phyloP scores from a whole-genome alignment of 805 yeast genomes.

The Starmerella potacharoeniae region DNA sequence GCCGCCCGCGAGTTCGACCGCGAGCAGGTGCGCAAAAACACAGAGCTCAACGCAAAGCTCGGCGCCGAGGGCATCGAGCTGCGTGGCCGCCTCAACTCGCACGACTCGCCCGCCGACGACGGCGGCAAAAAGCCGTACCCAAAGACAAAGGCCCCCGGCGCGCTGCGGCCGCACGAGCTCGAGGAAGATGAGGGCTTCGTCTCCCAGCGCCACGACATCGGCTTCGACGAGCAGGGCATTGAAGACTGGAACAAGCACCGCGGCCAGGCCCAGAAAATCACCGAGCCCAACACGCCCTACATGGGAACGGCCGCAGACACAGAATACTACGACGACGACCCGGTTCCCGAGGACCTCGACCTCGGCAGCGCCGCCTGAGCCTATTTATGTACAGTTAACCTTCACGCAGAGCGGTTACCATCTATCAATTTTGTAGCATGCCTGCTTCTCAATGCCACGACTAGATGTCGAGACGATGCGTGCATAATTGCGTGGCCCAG shows the following conservation, averaged over 20 bases:
- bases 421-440: too few relatives aligned
- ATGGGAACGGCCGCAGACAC: conserved; percentile 25
- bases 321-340: conserved; percentile 26
- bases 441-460: too few relatives aligned
- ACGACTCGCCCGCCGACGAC: background rate
- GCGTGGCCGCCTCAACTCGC: background rate
- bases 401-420: background rate
- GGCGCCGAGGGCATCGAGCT: conserved; percentile 20
- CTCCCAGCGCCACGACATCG: conserved; percentile 9
- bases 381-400: background rate
- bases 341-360: conserved; percentile 20
- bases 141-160: conserved; percentile 24
- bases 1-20: conserved; percentile 31
- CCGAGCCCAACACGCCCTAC: conserved; percentile 25
- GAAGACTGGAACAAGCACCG: conserved; percentile 20
- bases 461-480: too few relatives aligned
- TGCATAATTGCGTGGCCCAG: too few relatives aligned
- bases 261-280: conserved; percentile 23
- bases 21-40: conserved; percentile 66
- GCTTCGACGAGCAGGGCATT: conserved; percentile 21
- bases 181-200: conserved; percentile 16
- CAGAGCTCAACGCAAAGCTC: conserved; percentile 52
- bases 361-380: conserved; percentile 9
- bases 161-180: conserved; percentile 9
- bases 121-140: conserved; percentile 17